Evolutionary conservation across 148 eudicot species (phyloP).

Genomic region (Diospyros kaki): DNA sequence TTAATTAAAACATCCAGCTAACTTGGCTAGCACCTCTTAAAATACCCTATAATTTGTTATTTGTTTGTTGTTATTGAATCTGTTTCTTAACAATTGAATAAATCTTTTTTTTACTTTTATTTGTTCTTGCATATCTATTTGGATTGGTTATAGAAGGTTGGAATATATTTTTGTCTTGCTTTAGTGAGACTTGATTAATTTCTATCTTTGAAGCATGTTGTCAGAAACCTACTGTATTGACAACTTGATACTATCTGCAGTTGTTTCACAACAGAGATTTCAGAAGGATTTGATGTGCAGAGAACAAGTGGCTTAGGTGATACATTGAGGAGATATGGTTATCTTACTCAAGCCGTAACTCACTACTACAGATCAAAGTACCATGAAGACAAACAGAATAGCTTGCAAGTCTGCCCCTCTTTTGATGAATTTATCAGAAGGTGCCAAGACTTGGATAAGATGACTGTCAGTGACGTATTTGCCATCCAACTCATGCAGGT

Average conservation of each 20-base stretch:
- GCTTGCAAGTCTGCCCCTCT: conserved; percentile 34
- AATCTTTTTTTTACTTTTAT: too few relatives aligned
- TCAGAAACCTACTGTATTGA: not conserved
- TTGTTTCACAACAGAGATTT: conserved; percentile 91
- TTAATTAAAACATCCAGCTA: too few relatives aligned
- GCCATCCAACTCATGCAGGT: conserved; percentile 98
- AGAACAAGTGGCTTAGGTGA: conserved; percentile 80
- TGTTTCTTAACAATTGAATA: too few relatives aligned
- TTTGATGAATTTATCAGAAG: conserved; percentile 49
- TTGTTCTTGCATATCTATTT: too few relatives aligned
- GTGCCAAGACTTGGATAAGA: conserved; percentile 66
- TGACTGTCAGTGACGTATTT: conserved; percentile 91
- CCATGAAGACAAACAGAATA: conserved; percentile 19
- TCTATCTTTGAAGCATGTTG: not conserved
- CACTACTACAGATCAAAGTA: conserved; percentile 42
- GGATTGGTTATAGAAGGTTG: not conserved
- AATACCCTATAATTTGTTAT: too few relatives aligned
- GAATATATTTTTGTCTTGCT: not conserved
- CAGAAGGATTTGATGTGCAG: conserved; percentile 91
- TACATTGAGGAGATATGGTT: conserved; percentile 74
- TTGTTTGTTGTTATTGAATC: too few relatives aligned
- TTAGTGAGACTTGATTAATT: not conserved
- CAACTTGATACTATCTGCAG: conserved; percentile 31
- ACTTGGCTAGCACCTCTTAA: too few relatives aligned
- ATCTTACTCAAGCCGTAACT: conserved; percentile 59